phyloP scores from a whole-genome alignment of 2,329 filamentous ascomycete genomes.

The Exophiala lecanii-corni region DNA sequence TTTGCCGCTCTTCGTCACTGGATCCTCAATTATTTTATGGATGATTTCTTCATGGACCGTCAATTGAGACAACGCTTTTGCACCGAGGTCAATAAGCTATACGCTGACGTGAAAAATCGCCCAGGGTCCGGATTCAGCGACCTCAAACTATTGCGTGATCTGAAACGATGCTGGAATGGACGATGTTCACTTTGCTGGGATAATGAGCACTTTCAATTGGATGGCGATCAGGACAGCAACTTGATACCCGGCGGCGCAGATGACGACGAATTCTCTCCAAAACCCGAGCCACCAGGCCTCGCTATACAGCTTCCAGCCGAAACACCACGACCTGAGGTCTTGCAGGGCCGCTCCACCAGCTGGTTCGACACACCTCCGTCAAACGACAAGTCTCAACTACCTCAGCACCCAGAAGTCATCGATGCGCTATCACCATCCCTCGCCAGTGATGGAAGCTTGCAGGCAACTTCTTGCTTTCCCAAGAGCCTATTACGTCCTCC shows the following conservation, averaged over 20 bases:
- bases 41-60: constrained; percentile 81
- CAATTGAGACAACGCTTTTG: constrained; percentile 74
- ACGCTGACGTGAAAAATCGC: constrained; percentile 48
- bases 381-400: constrained; percentile 38
- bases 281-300: constrained; percentile 3
- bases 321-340: constrained; percentile 10
- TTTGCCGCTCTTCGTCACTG: constrained; percentile 95
- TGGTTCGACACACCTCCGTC: constrained; percentile 29
- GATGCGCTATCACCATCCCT: constrained; percentile 31
- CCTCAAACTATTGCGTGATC: constrained; percentile 82
- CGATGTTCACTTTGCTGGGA: constrained; percentile 91
- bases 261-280: constrained; percentile 42
- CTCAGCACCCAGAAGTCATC: constrained; percentile 20
- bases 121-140: constrained; percentile 55
- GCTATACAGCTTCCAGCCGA: constrained; percentile 3
- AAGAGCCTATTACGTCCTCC: constrained; percentile 29
- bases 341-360: constrained; percentile 13
- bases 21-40: constrained; percentile 96
- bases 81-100: constrained; percentile 65
- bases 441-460: constrained; percentile 49
- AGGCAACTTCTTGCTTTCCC: constrained; percentile 57
- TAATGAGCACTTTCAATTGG: constrained; percentile 59
- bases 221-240: constrained; percentile 59
- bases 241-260: constrained; percentile 72
- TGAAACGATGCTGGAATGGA: constrained; percentile 96